Conservation (phyloP, 495 filamentous ascomycete genomes). For the Trichoderma asperelloides region DNA sequence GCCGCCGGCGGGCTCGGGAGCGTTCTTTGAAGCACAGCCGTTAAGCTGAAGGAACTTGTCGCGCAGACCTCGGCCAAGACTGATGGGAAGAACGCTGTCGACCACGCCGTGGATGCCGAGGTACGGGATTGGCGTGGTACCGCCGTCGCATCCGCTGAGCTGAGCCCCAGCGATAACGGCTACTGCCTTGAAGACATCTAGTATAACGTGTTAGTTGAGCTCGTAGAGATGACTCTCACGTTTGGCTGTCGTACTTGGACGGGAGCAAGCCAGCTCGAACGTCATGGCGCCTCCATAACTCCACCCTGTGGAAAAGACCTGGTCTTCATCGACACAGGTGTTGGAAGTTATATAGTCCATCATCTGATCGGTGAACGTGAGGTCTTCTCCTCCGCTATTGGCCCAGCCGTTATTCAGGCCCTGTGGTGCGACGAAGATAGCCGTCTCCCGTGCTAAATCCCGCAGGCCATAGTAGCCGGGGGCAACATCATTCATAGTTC, state of each 20-base stretch:
- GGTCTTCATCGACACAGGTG: constrained; percentile 26
- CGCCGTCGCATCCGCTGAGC: constrained; percentile 30
- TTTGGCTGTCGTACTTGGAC: constrained; percentile 12
- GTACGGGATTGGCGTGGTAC: constrained; percentile 34
- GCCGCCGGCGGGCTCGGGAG: constrained; percentile 22
- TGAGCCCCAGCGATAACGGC: constrained; percentile 28
- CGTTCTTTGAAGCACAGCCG: constrained; percentile 24
- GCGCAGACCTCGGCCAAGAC: constrained; percentile 24
- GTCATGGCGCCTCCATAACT: constrained; percentile 35
- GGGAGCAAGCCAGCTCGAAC: constrained; percentile 31
- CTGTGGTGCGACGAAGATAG: constrained; percentile 29
- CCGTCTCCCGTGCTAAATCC: constrained; percentile 19
- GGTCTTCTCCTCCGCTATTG: constrained; percentile 26
- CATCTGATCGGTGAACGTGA: constrained; percentile 25
- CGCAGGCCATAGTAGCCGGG: constrained; percentile 26
- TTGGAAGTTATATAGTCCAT: constrained; percentile 19
- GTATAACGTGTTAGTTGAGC: not conserved
- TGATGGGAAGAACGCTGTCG: constrained; percentile 32
- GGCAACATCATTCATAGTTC: constrained; percentile 22
- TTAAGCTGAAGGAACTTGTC: constrained; percentile 34
- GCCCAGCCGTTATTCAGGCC: constrained; percentile 28
- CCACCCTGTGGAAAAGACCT: constrained; percentile 29
- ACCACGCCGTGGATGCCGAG: constrained; percentile 32
- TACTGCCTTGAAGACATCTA: constrained; percentile 29
- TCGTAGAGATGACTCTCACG: not conserved